These are phyloP conservation scores for Penicillium chermesinum DNA, from an alignment of 495 filamentous ascomycete species.

Conservation along the genomic window DNA sequence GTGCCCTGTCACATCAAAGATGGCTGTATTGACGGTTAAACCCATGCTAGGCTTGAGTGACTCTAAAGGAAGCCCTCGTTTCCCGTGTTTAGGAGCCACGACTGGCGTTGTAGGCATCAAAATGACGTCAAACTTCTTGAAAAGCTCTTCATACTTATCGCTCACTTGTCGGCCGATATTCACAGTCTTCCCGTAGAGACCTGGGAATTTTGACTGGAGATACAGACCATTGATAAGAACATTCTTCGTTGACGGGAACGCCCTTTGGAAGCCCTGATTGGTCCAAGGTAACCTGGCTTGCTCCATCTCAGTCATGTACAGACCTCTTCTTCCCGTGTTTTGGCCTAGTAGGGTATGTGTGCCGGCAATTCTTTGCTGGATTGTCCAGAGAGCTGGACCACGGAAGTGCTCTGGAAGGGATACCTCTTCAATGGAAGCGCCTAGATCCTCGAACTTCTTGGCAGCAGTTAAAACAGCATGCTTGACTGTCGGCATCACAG, in stretches of 20 bases:
- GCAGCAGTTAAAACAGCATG: slow-evolving; percentile 38
- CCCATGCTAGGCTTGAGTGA: slow-evolving; percentile 40
- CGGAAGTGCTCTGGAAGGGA: slow-evolving; percentile 48
- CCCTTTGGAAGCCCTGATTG: slow-evolving; percentile 27
- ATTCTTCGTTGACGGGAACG: slow-evolving; percentile 40
- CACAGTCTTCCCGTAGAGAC: slow-evolving; percentile 36
- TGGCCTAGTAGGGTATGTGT: slow-evolving; percentile 37
- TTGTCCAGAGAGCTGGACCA: slow-evolving; percentile 47
- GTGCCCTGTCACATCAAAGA: slow-evolving; percentile 55
- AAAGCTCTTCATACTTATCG: slow-evolving; percentile 40
- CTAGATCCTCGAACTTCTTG: slow-evolving; percentile 43
- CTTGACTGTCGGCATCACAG: slow-evolving; percentile 39
- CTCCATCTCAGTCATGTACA: slow-evolving; percentile 38
- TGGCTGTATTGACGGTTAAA: slow-evolving; percentile 49
- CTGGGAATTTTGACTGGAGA: slow-evolving; percentile 32
- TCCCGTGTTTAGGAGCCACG: slow-evolving; percentile 33
- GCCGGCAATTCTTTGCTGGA: slow-evolving; percentile 39
- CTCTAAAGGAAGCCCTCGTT: slow-evolving; percentile 33
- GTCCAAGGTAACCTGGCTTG: slow-evolving; percentile 28
- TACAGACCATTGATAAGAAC: slow-evolving; percentile 40
- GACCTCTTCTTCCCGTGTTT: slow-evolving; percentile 33
- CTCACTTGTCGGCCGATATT: slow-evolving; percentile 39
- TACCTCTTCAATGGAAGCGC: slow-evolving; percentile 47
- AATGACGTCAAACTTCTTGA: slow-evolving; percentile 40
- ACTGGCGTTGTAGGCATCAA: slow-evolving; percentile 46